A percentile compares a stretch with the other conserved stretches of the same genome.
phyloP scores from a whole-genome alignment of 768 basidiomycete species.

The Tulasnella sp. region DNA sequence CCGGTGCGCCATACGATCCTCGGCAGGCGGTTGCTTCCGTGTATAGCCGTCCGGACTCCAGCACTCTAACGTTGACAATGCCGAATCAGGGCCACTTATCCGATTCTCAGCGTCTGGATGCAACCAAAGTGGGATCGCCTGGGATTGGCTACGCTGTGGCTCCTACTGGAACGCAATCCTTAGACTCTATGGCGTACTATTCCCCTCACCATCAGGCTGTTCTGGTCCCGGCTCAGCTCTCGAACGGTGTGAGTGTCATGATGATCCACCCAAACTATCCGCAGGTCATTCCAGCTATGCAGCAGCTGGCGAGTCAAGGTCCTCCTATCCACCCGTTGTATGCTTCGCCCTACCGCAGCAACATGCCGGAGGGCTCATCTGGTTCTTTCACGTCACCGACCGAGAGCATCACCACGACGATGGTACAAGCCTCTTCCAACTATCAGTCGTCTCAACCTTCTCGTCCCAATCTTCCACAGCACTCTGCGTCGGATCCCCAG shows the following conservation, averaged over 20 bases:
- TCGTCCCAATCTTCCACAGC: not conserved
- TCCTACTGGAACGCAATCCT: not conserved
- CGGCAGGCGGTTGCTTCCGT: too few relatives aligned
- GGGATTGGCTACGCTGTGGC: conserved; percentile 2
- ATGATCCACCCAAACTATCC: not conserved
- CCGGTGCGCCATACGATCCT: too few relatives aligned
- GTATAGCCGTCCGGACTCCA: too few relatives aligned
- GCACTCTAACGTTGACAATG: too few relatives aligned
- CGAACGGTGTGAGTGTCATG: conserved; percentile 1
- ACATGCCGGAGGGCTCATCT: not conserved
- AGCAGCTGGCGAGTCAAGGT: not conserved
- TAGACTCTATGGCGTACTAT: not conserved
- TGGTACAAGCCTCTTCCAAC: not conserved
- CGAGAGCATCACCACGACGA: too few relatives aligned
- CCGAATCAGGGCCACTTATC: too few relatives aligned
- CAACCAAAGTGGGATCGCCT: not conserved
- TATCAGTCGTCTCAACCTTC: conserved; percentile 3
- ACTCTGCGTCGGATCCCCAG: conserved; percentile 10
- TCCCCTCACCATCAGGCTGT: not conserved
- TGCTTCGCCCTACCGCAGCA: not conserved
- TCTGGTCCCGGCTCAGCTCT: not conserved
- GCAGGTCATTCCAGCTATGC: not conserved
- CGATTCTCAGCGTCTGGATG: too few relatives aligned
- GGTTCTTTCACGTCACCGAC: not conserved
- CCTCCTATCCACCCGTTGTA: not conserved